Base-by-base conservation (phyloP, 2,329 filamentous ascomycete genomes). In the Chalara sp. region DNA sequence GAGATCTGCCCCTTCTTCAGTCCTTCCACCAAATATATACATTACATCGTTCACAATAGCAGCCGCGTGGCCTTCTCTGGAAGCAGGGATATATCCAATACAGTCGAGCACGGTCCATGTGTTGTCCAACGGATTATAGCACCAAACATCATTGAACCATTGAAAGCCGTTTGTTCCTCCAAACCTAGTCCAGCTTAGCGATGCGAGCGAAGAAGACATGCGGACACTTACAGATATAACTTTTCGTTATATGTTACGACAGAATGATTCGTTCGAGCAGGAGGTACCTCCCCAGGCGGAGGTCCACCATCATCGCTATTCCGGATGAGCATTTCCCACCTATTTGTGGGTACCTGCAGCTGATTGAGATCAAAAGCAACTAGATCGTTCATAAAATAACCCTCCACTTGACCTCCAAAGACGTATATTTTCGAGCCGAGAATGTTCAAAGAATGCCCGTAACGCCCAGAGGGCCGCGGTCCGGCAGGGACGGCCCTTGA, bases 131-230 rank as follows among this genome's bases (percentile, higher is more conserved):
- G 91, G 87, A 62, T 96, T 92, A 67, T 93, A 99, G 48, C 85
- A 89, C 93, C 93, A 99, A 45, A 99, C 93, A 66, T 99, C 93
- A 67, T 97, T 99, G 73, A 97, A 99, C 95, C 93, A 99, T 63
- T 88, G 84, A 50, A 91, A 81, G 40, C 93, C 93, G 65, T 99
- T 96, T 2, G 93, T 99, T 56, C 93, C 93, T 60, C 93, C 93
- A 66, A 99, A 99, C n/a, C 87, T 93, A 52, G 32, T 30, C 8
- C n/a, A 37, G 35, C 8, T 37, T 37, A 37, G 35, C 35, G n/a
- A 10, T 21, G 21, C 21, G 21, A 21, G 21, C 21, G 21, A 21
- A 21, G 21, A 21, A 21, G 21, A 21, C 21, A 21, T 21, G 21
- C 21, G 21, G 21, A 13, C 28, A 50, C 86, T 76, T 78, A 92